phyloP scores from a whole-genome alignment of 768 basidiomycete species.

The Amylocystis lapponica region DNA sequence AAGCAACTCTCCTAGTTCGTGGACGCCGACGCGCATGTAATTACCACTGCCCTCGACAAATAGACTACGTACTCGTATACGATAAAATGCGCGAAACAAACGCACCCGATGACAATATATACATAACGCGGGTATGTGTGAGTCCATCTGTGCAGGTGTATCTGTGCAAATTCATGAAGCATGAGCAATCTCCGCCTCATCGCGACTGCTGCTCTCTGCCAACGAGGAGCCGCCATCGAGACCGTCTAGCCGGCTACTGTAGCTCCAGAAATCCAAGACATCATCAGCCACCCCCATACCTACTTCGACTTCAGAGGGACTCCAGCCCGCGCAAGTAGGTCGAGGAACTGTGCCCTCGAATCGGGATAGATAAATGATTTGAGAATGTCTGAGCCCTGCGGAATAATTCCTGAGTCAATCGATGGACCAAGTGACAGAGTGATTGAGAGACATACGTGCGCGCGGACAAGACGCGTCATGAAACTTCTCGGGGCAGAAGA shows the following conservation, averaged over 20 bases:
- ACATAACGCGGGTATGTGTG: no score
- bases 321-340: conserved; percentile 44
- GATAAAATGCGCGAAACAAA: no score
- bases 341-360: conserved; percentile 63
- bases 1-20: no score
- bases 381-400: conserved; percentile 52
- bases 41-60: no score
- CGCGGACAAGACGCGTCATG: conserved; percentile 46
- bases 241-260: no score
- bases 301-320: conserved; percentile 25
- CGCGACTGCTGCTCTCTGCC: not conserved
- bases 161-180: no score
- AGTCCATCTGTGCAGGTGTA: no score
- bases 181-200: not conserved
- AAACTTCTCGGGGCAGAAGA: conserved; percentile 32
- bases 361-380: conserved; percentile 67
- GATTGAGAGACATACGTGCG: conserved; percentile 46
- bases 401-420: not conserved
- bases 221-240: no score
- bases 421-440: conserved; percentile 1
- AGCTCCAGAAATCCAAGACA: conserved; percentile 65
- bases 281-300: conserved; percentile 15
- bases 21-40: no score
- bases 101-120: no score
- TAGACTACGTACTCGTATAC: no score